Base-by-base conservation (phyloP, 306 rosid species). In the Bauhinia variegata region DNA sequence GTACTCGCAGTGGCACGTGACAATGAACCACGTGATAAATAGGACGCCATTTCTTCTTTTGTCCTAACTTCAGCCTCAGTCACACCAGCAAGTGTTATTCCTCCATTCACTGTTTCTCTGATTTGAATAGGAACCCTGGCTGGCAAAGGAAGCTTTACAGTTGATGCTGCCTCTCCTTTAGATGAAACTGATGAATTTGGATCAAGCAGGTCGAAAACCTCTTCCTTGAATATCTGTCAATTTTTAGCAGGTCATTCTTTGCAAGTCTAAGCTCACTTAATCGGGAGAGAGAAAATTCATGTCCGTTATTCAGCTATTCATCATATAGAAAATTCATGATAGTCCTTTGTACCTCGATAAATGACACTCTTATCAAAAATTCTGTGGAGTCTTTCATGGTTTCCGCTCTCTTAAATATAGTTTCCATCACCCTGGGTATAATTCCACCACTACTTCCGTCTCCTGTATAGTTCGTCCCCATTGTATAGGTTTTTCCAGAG, bases 181-280 rank as follows among this genome's bases (percentile, higher is more conserved):
- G 95, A 50, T 48, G 73, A 62, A 15, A 63, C 11, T 5, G 71
- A 23, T 48, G 78, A 70, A 84, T 54, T 81, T 60, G 89, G 65
- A 54, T 88, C 97, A 43, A 91, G 88, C 82, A 91, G 82, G 64
- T 91, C 97, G 72, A 85, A 92, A 55, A 92, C 92, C 57, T 92
- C 97, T 83, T 89, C 96, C 79, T 89, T 92, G 62, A 92, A 92
- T 78, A 92, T 92, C 96, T 92, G 85, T 63, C n/a, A n/a, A n/a
- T n/a, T n/a, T n/a, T n/a, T n/a, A n/a, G n/a, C n/a, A n/a, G n/a
- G n/a, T n/a, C 52, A 58, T 41, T 13, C 50, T 60, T 9, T 67
- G 63, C 63, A 31, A 11, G 52, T 6, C 44, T 17, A 11, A 10
- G 56, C 43, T 48, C 63, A 51, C 23, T 42, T 23, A 63, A 9